phyloP scores from a whole-genome alignment of 495 filamentous ascomycete species.

The Penicillium salamii region DNA sequence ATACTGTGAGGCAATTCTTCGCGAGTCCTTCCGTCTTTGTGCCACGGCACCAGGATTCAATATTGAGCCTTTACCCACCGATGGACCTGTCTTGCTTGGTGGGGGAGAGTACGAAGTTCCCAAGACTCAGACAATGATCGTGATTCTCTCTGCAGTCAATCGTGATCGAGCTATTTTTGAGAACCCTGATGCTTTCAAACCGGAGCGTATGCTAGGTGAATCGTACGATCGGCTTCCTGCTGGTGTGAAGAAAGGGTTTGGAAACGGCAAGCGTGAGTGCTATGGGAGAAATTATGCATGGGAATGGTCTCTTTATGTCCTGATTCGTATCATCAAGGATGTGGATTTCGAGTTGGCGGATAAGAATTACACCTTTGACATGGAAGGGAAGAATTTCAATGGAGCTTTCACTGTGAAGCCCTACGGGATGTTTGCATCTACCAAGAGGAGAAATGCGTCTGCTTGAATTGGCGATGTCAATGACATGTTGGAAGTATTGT shows the following conservation, averaged over 20 bases:
- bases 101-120: slow-evolving; percentile 67
- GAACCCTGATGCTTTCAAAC: slow-evolving; percentile 59
- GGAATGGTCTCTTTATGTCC: slow-evolving; percentile 49
- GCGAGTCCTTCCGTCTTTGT: slow-evolving; percentile 68
- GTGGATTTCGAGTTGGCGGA: slow-evolving; percentile 45
- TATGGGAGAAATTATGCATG: slow-evolving; percentile 65
- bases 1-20: slow-evolving; percentile 65
- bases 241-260: slow-evolving; percentile 65
- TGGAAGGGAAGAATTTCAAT: slow-evolving; percentile 29
- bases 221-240: slow-evolving; percentile 55
- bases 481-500: too few relatives aligned
- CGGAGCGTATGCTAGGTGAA: slow-evolving; percentile 69
- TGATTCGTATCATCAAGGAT: slow-evolving; percentile 41
- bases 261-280: slow-evolving; percentile 68
- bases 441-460: neutral
- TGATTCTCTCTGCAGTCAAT: slow-evolving; percentile 63
- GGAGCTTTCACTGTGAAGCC: slow-evolving; percentile 41
- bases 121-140: slow-evolving; percentile 57
- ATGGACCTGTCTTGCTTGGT: slow-evolving; percentile 47
- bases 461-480: too few relatives aligned
- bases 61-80: slow-evolving; percentile 49
- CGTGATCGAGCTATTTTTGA: slow-evolving; percentile 67
- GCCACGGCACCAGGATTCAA: slow-evolving; percentile 66
- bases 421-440: neutral
- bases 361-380: slow-evolving; percentile 29